These are phyloP conservation scores for Periglandula ipomoeae DNA, from an alignment of 2,329 filamentous ascomycete species.

Conservation along the genomic window DNA sequence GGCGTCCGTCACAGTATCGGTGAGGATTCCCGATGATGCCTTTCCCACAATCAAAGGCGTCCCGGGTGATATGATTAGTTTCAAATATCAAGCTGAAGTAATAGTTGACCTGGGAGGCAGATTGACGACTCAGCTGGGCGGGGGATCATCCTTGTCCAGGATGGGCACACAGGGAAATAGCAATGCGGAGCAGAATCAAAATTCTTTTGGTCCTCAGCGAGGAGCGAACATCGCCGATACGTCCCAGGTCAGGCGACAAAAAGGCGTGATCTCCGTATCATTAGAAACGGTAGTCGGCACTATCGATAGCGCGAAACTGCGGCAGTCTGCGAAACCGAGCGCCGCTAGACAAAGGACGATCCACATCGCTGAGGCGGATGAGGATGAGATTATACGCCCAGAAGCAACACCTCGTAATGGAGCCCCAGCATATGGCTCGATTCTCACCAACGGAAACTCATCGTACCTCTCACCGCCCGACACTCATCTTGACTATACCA, in stretches of 20 bases:
- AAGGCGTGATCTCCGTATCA: slow-evolving; percentile 78
- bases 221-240: slow-evolving; percentile 73
- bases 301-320: slow-evolving; percentile 53
- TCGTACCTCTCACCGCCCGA: slow-evolving; percentile 19
- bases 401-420: slow-evolving; percentile 10
- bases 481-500: slow-evolving; percentile 19
- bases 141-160: slow-evolving; percentile 44
- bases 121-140: slow-evolving; percentile 62
- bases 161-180: slow-evolving; percentile 24
- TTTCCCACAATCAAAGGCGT: slow-evolving; percentile 89
- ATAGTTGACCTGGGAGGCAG: slow-evolving; percentile 88
- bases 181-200: slow-evolving; percentile 17
- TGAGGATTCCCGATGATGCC: slow-evolving; percentile 79
- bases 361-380: slow-evolving; percentile 21
- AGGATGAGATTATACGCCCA: slow-evolving; percentile 19
- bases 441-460: slow-evolving; percentile 10
- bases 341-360: slow-evolving; percentile 18
- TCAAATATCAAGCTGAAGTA: slow-evolving; percentile 89
- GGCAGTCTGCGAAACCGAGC: slow-evolving; percentile 16
- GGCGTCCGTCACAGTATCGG: slow-evolving; percentile 70
- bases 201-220: slow-evolving; percentile 21
- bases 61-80: slow-evolving; percentile 88
- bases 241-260: slow-evolving; percentile 74
- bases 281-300: slow-evolving; percentile 88
- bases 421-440: slow-evolving; percentile 13